A percentile compares a stretch with the other conserved stretches of the same genome.
Evolutionary conservation across 2,329 filamentous ascomycete species (phyloP).

Genomic region (Byssochlamys sp.): DNA sequence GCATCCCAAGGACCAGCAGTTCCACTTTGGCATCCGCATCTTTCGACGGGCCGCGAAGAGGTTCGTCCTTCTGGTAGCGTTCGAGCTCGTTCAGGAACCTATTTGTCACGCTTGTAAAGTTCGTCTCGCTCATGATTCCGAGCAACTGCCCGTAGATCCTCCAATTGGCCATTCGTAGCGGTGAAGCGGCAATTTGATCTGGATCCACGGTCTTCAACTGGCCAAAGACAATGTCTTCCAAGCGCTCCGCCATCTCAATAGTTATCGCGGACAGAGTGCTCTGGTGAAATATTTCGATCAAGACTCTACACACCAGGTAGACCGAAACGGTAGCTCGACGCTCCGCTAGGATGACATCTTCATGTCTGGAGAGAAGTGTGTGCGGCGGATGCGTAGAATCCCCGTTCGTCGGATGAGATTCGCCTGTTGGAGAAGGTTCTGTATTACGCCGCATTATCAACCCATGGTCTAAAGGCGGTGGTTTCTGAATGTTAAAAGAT

Average conservation of each 20-base stretch:
- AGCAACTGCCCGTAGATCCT: constrained; percentile 84
- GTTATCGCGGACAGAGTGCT: constrained; percentile 75
- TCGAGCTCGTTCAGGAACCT: constrained; percentile 77
- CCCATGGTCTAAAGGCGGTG: constrained; percentile 30
- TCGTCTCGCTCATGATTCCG: constrained; percentile 90
- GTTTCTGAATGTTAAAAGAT: constrained; percentile 15
- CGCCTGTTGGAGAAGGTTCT: constrained; percentile 51
- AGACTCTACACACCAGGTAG: constrained; percentile 84
- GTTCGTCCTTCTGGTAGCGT: constrained; percentile 63
- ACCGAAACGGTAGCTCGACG: constrained; percentile 88
- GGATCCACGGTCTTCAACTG: constrained; percentile 83
- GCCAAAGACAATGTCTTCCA: constrained; percentile 93
- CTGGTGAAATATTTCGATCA: constrained; percentile 88
- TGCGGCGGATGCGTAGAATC: constrained; percentile 16
- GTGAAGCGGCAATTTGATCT: constrained; percentile 60
- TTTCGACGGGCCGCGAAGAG: constrained; percentile 34
- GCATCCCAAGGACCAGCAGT: constrained; percentile 82
- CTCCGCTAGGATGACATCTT: constrained; percentile 69
- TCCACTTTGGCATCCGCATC: constrained; percentile 75
- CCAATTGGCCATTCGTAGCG: constrained; percentile 88
- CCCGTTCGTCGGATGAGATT: constrained; percentile 16
- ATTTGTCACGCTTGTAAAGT: constrained; percentile 73
- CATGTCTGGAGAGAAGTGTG: constrained; percentile 46
- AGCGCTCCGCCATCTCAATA: constrained; percentile 80
- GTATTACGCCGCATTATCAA: constrained; percentile 61